These are phyloP conservation scores for Globisporangium alternatum DNA, from an alignment of 352 stramenopile genomes.

Conservation along the genomic window DNA sequence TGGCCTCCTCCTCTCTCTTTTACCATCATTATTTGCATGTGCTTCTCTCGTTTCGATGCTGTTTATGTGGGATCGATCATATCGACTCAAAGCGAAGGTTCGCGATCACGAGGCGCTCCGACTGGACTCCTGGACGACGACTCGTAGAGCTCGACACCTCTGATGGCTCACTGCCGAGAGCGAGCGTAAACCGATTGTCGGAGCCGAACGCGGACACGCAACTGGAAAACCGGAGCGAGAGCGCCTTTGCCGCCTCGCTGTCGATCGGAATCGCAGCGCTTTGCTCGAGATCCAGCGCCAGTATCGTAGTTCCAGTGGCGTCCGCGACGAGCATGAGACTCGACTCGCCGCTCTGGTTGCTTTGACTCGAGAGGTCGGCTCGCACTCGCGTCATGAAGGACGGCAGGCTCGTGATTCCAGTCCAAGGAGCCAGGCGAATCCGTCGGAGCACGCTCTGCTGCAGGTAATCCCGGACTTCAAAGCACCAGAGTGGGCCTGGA, in stretches of 20 bases:
- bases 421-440: slow-evolving; percentile 19
- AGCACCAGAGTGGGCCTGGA: slow-evolving; percentile 15
- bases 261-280: slow-evolving; percentile 21
- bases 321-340: slow-evolving; percentile 27
- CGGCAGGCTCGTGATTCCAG: neutral
- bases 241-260: neutral
- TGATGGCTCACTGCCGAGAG: neutral
- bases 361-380: neutral
- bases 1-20: no score
- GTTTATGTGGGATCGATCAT: neutral
- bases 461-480: slow-evolving; percentile 41
- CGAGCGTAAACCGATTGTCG: slow-evolving; percentile 8
- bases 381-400: slow-evolving; percentile 8
- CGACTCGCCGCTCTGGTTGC: slow-evolving; percentile 3
- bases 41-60: neutral
- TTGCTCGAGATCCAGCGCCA: slow-evolving; percentile 23
- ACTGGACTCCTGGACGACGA: neutral
- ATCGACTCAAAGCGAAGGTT: neutral
- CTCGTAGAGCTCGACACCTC: no score
- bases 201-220: neutral
- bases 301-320: slow-evolving; percentile 16
- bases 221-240: neutral
- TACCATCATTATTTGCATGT: neutral
- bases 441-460: slow-evolving; percentile 26
- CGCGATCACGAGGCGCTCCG: slow-evolving; percentile 1